Evolutionary conservation across 192 early-diverging fungal genomes (phyloP), one percentile per base, ranked within the genome.

Genomic region (Spinellus fusiger): DNA sequence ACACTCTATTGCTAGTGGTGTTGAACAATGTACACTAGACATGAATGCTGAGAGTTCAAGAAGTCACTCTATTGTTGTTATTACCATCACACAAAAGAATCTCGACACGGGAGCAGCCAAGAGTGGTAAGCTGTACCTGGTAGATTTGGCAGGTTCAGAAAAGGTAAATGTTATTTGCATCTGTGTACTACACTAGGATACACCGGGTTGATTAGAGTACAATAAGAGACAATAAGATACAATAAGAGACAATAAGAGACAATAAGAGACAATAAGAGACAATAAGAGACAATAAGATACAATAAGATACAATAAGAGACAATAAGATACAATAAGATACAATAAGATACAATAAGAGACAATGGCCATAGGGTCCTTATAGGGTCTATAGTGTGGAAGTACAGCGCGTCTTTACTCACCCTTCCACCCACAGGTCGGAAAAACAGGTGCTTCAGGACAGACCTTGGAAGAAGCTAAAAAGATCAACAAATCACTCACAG

Each of bases 11-110:
- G 27, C 33, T 18, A 28, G 15, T 18, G 48, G 20, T 66, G 0
- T 57, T 12, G 48, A 35, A 60, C 46, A 35, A 25, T 37, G 28
- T 28, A 31, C 63, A 49, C 33, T 52, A 91, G 87, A 95, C 71
- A 98, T 99, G 97, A 99, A 99, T 73, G 95, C 94, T 29, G 95
- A 98, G 77, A 89, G 86, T 81, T 99, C 97, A 28, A 88, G 97
- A 44, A 89, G 85, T 61, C 98, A 99, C 81, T 98, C 96, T 60
- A 98, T 98, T 65, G 96, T 99, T 75, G 87, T 96, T 28, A 84
- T 98, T 47, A 92, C 92, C 16, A 88, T 99, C 63, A 89, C 83
- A 28, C 92, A 96, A 79, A 97, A 97, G 83, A 96, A 98, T 71
- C 70, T 93, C 52, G 74, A 77, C 26, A 88, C 86, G 56, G 98